Evolutionary conservation across 768 basidiomycete species (phyloP).

Genomic region (Suillus variegatus): DNA sequence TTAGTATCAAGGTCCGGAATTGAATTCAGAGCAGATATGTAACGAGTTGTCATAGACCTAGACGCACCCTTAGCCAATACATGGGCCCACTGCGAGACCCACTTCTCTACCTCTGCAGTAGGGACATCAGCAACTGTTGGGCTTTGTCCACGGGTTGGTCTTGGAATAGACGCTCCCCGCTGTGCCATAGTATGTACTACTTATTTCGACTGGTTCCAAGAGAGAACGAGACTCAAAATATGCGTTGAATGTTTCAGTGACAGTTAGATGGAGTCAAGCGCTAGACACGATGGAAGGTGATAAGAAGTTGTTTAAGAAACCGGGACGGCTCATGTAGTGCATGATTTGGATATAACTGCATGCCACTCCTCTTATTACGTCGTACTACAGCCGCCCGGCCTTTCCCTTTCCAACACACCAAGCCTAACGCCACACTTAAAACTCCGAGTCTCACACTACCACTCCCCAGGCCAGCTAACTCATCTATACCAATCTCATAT

Average conservation of each 20-base stretch:
- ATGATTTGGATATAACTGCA: background rate
- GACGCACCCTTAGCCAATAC: constrained; percentile 59
- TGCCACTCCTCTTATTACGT: background rate
- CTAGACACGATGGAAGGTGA: background rate
- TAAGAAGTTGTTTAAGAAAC: background rate
- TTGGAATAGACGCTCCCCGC: constrained; percentile 22
- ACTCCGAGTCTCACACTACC: background rate
- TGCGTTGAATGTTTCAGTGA: background rate
- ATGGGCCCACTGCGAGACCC: constrained; percentile 59
- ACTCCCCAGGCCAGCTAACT: background rate
- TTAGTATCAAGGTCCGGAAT: background rate
- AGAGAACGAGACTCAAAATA: background rate
- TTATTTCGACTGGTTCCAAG: background rate
- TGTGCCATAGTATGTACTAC: constrained; percentile 12
- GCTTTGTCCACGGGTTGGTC: constrained; percentile 13
- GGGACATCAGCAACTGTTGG: constrained; percentile 10
- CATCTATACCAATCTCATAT: background rate
- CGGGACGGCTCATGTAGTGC: constrained; percentile 1
- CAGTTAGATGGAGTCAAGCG: background rate
- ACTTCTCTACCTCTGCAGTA: constrained; percentile 43
- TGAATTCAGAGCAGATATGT: background rate
- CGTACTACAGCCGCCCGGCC: background rate
- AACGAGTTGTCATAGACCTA: background rate
- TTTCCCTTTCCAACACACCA: background rate
- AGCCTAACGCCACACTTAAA: background rate